These are phyloP conservation scores for Chlorella sorokiniana DNA, from an alignment of 139 green algal genomes.

Conservation along the genomic window DNA sequence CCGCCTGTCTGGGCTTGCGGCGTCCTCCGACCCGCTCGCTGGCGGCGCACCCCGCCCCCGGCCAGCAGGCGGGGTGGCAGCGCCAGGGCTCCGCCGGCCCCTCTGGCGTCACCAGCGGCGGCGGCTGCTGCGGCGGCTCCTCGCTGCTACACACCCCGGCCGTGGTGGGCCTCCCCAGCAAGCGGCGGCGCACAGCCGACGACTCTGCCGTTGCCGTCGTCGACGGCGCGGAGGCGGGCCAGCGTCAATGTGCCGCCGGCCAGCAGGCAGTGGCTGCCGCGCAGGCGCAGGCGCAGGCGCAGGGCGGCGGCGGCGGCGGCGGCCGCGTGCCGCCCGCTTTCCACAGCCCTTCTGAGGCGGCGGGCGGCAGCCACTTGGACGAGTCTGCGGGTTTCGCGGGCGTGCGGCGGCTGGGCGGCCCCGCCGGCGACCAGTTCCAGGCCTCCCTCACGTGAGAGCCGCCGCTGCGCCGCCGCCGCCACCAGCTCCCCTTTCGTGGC, in stretches of 20 bases:
- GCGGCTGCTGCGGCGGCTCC: neutral
- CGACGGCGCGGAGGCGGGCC: neutral
- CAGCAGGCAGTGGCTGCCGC: neutral
- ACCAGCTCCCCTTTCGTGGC: too few relatives aligned
- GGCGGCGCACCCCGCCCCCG: neutral
- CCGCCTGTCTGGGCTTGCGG: neutral
- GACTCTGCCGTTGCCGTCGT: neutral
- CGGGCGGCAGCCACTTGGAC: neutral
- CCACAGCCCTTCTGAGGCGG: conserved; percentile 6
- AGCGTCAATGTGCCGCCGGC: too few relatives aligned
- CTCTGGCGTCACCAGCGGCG: neutral
- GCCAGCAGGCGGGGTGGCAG: neutral
- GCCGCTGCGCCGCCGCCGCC: too few relatives aligned
- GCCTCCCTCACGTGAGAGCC: neutral
- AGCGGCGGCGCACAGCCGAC: neutral
- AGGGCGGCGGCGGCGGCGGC: neutral
- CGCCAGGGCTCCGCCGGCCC: neutral
- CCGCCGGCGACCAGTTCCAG: neutral
- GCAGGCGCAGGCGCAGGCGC: neutral
- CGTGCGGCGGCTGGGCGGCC: neutral
- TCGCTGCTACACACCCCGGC: neutral
- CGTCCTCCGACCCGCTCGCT: neutral
- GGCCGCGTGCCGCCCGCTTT: neutral
- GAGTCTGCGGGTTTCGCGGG: conserved; percentile 12
- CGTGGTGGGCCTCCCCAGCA: neutral